Evolutionary conservation across 2,329 filamentous ascomycete genomes (phyloP).

Genomic region (Aureobasidium sp.): DNA sequence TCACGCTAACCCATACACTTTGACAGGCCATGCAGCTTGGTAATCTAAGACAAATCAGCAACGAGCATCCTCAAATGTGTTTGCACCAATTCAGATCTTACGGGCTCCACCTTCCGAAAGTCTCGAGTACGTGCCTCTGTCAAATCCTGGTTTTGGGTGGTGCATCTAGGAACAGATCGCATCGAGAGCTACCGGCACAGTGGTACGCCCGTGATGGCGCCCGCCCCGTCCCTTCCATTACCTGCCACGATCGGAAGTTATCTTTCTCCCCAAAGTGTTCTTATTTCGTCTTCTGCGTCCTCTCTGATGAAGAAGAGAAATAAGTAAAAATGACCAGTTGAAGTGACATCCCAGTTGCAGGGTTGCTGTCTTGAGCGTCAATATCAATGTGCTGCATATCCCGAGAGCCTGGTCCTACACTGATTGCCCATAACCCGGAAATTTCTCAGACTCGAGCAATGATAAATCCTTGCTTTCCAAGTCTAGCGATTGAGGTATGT

Average conservation of each 20-base stretch:
- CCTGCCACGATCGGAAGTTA: conserved; percentile 1
- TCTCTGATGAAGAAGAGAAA: neutral
- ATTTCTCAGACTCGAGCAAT: too few species aligned
- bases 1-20: conserved; percentile 6
- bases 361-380: neutral
- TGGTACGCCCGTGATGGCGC: neutral
- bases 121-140: neutral
- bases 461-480: neutral
- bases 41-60: neutral
- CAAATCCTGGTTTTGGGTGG: conserved; percentile 16
- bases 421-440: neutral
- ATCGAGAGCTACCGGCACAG: neutral
- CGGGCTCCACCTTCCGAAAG: neutral
- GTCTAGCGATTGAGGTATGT: neutral
- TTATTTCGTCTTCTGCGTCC: too few species aligned
- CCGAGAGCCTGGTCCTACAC: neutral
- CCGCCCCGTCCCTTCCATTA: conserved; percentile 8
- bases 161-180: conserved; percentile 6
- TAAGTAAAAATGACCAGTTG: neutral
- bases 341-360: neutral
- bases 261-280: neutral
- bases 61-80: neutral
- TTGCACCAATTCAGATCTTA: neutral
- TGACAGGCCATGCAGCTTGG: conserved; percentile 16
- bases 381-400: neutral